A percentile compares a stretch with the other conserved stretches of the same genome.
These are phyloP conservation scores for Omphalea diandra DNA, from an alignment of 441 rosid species.

Conservation along the genomic window DNA sequence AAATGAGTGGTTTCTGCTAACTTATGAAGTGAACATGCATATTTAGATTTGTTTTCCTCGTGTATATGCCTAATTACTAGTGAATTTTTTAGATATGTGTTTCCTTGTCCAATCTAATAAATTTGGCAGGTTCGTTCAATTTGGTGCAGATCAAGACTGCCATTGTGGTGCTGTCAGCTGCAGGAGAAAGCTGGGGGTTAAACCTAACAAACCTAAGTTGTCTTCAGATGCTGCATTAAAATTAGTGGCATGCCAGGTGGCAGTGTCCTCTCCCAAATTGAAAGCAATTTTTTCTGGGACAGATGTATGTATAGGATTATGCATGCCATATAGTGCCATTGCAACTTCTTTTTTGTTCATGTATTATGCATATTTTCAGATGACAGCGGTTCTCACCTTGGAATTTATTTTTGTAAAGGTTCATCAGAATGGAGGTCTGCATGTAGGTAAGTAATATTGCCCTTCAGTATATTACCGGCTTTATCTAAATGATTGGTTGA, in stretches of 20 bases:
- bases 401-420: constrained; percentile 41
- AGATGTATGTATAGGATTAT: constrained; percentile 39
- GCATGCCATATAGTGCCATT: neutral
- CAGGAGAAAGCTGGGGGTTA: constrained; percentile 88
- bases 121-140: constrained; percentile 95
- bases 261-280: constrained; percentile 50
- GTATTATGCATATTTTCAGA: neutral
- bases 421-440: constrained; percentile 50
- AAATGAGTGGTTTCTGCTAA: neutral
- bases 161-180: constrained; percentile 87
- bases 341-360: neutral
- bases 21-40: neutral
- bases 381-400: constrained; percentile 29
- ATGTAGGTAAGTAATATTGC: constrained; percentile 52
- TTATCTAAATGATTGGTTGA: neutral
- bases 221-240: constrained; percentile 64
- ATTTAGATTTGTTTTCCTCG: neutral
- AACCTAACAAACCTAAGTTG: constrained; percentile 75
- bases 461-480: constrained; percentile 20
- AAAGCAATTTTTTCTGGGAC: constrained; percentile 44
- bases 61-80: neutral
- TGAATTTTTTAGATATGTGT: neutral
- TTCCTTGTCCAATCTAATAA: constrained; percentile 46
- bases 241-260: constrained; percentile 64
- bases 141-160: constrained; percentile 99